phyloP scores from a whole-genome alignment of 495 filamentous ascomycete species.

The Xylona heveae region DNA sequence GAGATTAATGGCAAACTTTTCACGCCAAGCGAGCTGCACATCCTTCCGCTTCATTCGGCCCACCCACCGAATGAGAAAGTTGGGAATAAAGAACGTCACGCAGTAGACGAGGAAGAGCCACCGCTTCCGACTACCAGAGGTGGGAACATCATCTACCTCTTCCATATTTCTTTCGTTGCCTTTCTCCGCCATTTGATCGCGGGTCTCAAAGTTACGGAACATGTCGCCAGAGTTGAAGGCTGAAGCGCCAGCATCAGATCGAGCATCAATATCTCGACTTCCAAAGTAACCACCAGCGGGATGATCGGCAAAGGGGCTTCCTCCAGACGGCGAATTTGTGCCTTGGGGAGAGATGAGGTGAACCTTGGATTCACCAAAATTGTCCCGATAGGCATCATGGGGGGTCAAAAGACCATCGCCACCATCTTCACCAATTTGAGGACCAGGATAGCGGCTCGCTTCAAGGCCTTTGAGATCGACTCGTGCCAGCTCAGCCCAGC shows the following conservation, averaged over 20 bases:
- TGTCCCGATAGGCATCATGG: constrained; percentile 20
- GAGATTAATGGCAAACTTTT: constrained; percentile 95
- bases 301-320: constrained; percentile 42
- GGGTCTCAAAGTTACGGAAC: constrained; percentile 91
- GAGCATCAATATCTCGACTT: constrained; percentile 57
- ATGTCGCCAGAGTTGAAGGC: constrained; percentile 84
- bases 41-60: constrained; percentile 86
- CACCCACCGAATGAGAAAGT: constrained; percentile 56
- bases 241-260: constrained; percentile 77
- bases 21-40: constrained; percentile 83
- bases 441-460: constrained; percentile 26
- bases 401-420: constrained; percentile 24
- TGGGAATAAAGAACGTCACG: constrained; percentile 72
- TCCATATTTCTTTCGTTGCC: constrained; percentile 77
- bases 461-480: constrained; percentile 39
- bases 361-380: constrained; percentile 48
- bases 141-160: constrained; percentile 65
- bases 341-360: constrained; percentile 36
- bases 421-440: constrained; percentile 24
- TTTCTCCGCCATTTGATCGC: constrained; percentile 86
- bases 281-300: constrained; percentile 63
- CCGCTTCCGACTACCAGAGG: constrained; percentile 66
- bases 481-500: constrained; percentile 78
- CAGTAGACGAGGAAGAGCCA: constrained; percentile 80
- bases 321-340: constrained; percentile 33